These are phyloP conservation scores for Aspergillus sclerotialis DNA, from an alignment of 2,329 filamentous ascomycete species.

Conservation along the genomic window DNA sequence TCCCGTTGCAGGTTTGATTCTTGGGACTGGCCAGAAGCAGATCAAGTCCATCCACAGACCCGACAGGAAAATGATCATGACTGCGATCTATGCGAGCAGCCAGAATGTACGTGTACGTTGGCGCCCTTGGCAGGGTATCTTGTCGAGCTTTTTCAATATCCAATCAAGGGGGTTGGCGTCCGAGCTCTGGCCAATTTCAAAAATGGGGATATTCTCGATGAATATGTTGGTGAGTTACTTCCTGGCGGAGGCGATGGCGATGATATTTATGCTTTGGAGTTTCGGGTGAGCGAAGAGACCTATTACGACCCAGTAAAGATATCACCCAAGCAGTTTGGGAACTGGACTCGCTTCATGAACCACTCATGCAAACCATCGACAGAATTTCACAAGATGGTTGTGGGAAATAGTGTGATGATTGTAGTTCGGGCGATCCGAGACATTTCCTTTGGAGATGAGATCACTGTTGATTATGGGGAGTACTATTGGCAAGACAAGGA, in stretches of 20 bases:
- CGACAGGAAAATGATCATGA: conserved; percentile 8
- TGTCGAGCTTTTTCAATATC: conserved; percentile 25
- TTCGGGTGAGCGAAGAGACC: neutral
- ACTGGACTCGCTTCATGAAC: conserved; percentile 31
- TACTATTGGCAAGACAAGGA: conserved; percentile 17
- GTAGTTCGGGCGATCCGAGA: conserved; percentile 15
- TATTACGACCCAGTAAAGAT: conserved; percentile 5
- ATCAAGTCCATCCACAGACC: conserved; percentile 7
- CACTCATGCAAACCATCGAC: conserved; percentile 26
- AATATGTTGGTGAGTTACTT: conserved; percentile 19
- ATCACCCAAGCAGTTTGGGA: conserved; percentile 17
- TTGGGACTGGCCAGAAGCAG: conserved; percentile 2
- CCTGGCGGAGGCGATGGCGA: conserved; percentile 5
- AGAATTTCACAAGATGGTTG: conserved; percentile 8
- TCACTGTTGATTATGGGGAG: conserved; percentile 27
- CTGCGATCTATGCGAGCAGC: conserved; percentile 14
- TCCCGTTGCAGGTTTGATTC: conserved; percentile 7
- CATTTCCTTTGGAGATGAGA: conserved; percentile 25
- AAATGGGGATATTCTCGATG: conserved; percentile 15
- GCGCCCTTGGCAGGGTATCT: conserved; percentile 10
- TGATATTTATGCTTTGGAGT: conserved; percentile 12
- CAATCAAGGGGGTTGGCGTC: conserved; percentile 22
- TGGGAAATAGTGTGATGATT: conserved; percentile 16
- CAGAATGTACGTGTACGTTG: conserved; percentile 15
- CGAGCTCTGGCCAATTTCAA: conserved; percentile 20